phyloP scores from a whole-genome alignment of 306 rosid species.

The Castanea mollissima region DNA sequence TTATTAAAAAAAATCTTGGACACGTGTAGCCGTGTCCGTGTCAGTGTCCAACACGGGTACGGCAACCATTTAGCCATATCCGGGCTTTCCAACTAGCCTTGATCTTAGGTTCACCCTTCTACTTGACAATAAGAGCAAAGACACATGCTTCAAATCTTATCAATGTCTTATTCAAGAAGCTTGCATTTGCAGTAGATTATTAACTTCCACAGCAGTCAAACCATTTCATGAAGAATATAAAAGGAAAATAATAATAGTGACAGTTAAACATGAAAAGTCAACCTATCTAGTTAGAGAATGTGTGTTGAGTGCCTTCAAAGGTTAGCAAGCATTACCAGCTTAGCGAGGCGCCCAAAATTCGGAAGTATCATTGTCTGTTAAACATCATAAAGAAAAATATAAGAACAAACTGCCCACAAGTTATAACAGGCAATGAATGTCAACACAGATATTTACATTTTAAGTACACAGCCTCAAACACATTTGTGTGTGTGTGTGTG shows the following conservation, averaged over 20 bases:
- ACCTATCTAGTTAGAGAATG: background rate
- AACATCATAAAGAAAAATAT: constrained; percentile 18
- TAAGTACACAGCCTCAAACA: no score
- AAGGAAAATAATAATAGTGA: background rate
- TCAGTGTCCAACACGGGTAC: no score
- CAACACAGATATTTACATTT: background rate
- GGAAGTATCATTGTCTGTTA: constrained; percentile 96
- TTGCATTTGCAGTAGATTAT: background rate
- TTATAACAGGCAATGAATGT: background rate
- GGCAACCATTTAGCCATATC: no score
- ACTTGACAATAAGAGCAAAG: background rate
- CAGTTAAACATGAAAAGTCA: background rate
- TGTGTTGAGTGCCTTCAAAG: constrained; percentile 4
- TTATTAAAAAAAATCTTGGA: no score
- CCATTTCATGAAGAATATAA: background rate
- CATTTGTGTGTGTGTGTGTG: no score
- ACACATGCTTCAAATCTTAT: background rate
- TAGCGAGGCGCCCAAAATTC: constrained; percentile 71
- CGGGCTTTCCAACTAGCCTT: no score
- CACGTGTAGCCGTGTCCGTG: no score
- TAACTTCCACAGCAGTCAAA: background rate
- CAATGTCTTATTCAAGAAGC: background rate
- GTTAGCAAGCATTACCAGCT: constrained; percentile 68
- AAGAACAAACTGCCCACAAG: constrained; percentile 5
- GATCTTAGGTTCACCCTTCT: no score